phyloP scores from a whole-genome alignment of 176 grass and related monocot genomes.

The Elymus sibiricus region DNA sequence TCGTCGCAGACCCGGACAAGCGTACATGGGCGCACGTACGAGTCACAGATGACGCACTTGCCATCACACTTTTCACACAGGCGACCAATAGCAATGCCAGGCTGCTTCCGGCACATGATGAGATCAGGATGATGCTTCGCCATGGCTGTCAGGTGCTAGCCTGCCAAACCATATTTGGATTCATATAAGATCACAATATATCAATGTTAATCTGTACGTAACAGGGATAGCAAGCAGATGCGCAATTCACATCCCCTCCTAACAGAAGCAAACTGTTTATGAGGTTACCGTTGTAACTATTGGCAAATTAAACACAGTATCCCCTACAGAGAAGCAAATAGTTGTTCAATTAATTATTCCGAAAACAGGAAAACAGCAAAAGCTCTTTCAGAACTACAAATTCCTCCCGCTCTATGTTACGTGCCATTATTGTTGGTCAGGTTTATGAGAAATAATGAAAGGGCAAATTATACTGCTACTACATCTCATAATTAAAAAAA shows the following conservation, averaged over 20 bases:
- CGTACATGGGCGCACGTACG: constrained; percentile 65
- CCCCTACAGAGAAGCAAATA: neutral
- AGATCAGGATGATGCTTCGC: constrained; percentile 84
- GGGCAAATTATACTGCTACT: neutral
- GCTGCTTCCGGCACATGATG: constrained; percentile 82
- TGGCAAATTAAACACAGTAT: neutral
- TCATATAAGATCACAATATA: neutral
- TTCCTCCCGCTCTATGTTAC: neutral
- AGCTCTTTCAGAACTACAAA: neutral
- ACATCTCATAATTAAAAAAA: neutral
- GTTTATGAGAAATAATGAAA: neutral
- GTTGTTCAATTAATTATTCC: neutral
- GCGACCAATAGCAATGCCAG: constrained; percentile 70
- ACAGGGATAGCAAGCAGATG: neutral
- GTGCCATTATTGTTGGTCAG: neutral
- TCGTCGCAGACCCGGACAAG: constrained; percentile 76
- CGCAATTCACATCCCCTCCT: neutral
- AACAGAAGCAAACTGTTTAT: neutral
- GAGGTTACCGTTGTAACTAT: neutral
- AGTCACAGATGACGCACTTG: constrained; percentile 78
- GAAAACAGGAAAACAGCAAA: neutral
- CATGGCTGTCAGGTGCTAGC: constrained; percentile 41
- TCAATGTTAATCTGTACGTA: neutral
- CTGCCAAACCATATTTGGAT: neutral
- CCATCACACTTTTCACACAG: constrained; percentile 75